Conservation (phyloP, 1,284 basidiomycete genomes). For the Ustilago tritici region DNA sequence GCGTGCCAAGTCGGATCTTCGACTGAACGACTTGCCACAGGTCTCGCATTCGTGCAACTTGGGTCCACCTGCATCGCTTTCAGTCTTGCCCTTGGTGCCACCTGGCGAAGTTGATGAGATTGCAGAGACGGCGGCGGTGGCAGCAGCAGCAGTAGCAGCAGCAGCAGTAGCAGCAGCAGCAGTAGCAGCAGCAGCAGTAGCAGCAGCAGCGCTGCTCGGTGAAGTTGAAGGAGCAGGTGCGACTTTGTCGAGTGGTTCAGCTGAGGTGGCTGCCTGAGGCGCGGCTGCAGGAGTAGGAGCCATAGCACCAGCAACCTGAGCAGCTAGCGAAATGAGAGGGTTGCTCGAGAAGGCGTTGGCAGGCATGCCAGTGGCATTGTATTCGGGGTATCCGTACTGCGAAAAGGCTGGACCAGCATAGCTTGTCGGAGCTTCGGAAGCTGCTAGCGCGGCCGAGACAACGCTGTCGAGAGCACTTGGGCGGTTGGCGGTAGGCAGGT, state of each 20-base stretch:
- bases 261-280: constrained; percentile 12
- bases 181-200: constrained; percentile 13
- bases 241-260: constrained; percentile 18
- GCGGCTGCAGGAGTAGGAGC: constrained; percentile 19
- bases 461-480: constrained; percentile 26
- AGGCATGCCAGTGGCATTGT: constrained; percentile 42
- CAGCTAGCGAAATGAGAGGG: constrained; percentile 45
- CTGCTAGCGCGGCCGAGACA: constrained; percentile 34
- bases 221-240: constrained; percentile 16
- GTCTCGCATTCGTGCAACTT: constrained; percentile 67
- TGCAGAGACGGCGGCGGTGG: constrained; percentile 26
- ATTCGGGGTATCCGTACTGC: constrained; percentile 46
- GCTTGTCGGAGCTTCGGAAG: constrained; percentile 22
- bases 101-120: constrained; percentile 37
- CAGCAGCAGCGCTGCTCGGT: constrained; percentile 8
- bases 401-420: constrained; percentile 35
- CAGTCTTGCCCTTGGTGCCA: constrained; percentile 46
- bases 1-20: constrained; percentile 66
- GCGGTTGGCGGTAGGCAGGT: constrained; percentile 9
- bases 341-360: constrained; percentile 40
- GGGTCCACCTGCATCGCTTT: constrained; percentile 68
- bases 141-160: background rate
- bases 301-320: constrained; percentile 38
- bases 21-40: constrained; percentile 67
- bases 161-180: constrained; percentile 15